phyloP scores from a whole-genome alignment of 176 grass and related monocot species.

The Dactylis glomerata region DNA sequence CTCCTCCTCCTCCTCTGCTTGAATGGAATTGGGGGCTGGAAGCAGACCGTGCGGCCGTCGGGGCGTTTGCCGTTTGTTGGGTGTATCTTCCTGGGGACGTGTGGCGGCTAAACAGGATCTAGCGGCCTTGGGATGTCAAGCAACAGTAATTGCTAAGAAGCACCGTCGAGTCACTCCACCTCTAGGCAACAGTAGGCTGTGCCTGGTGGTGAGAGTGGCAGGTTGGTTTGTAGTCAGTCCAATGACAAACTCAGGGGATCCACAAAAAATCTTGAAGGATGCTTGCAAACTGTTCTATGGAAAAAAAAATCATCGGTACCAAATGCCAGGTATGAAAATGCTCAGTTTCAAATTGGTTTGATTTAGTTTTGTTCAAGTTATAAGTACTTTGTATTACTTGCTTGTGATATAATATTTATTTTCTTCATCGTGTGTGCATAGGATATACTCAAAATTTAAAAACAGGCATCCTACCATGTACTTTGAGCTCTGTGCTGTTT shows the following conservation, averaged over 20 bases:
- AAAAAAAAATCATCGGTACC: too few relatives aligned
- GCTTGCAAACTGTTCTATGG: neutral
- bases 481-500: too few relatives aligned
- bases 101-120: slow-evolving; percentile 11
- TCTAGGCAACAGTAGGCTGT: neutral
- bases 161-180: neutral
- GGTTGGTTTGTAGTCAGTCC: neutral
- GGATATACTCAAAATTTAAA: too few relatives aligned
- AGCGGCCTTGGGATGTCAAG: neutral
- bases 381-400: too few relatives aligned
- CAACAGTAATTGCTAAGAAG: neutral
- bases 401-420: too few relatives aligned
- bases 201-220: neutral
- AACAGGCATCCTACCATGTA: too few relatives aligned
- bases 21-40: neutral
- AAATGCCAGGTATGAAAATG: too few relatives aligned
- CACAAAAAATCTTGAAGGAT: neutral
- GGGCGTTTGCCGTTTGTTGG: neutral
- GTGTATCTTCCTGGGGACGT: slow-evolving; percentile 27
- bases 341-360: too few relatives aligned
- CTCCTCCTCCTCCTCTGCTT: neutral
- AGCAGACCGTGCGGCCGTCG: neutral
- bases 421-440: too few relatives aligned
- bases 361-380: too few relatives aligned
- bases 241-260: neutral